Evolutionary conservation across 2,329 filamentous ascomycete species (phyloP).

Genomic region (Paramyrothecium sp.): DNA sequence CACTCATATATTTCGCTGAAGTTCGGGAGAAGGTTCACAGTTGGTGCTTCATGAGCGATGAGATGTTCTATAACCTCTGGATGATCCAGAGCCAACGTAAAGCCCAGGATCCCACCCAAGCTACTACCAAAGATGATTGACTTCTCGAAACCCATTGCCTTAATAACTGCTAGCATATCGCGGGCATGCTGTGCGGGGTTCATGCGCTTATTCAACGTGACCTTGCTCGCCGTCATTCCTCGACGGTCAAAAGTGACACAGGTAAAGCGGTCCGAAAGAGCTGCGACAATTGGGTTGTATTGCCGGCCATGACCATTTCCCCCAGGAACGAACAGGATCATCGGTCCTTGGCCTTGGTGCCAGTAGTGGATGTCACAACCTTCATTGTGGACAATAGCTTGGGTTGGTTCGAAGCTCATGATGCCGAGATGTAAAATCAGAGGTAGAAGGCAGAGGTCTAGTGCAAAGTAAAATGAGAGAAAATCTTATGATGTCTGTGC

Average conservation of each 20-base stretch:
- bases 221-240: slow-evolving; percentile 27
- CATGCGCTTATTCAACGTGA: slow-evolving; percentile 17
- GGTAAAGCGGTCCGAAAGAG: slow-evolving; percentile 23
- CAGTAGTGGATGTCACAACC: slow-evolving; percentile 29
- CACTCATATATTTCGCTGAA: slow-evolving; percentile 18
- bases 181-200: slow-evolving; percentile 26
- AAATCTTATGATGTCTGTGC: too few species aligned
- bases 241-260: slow-evolving; percentile 30
- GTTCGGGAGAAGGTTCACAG: slow-evolving; percentile 21
- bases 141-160: slow-evolving; percentile 21
- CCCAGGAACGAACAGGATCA: slow-evolving; percentile 29
- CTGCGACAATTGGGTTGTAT: slow-evolving; percentile 24
- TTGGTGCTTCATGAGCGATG: slow-evolving; percentile 27
- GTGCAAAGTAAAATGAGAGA: too few species aligned
- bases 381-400: slow-evolving; percentile 22
- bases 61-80: slow-evolving; percentile 24
- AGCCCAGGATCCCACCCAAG: slow-evolving; percentile 23
- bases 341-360: slow-evolving; percentile 25
- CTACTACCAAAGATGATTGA: slow-evolving; percentile 27
- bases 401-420: slow-evolving; percentile 18
- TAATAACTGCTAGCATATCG: slow-evolving; percentile 26
- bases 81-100: slow-evolving; percentile 28
- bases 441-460: too few species aligned
- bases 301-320: slow-evolving; percentile 31
- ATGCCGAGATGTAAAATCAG: too few species aligned